Evolutionary conservation across 768 basidiomycete genomes (phyloP).

Genomic region (Lentinula sp.): DNA sequence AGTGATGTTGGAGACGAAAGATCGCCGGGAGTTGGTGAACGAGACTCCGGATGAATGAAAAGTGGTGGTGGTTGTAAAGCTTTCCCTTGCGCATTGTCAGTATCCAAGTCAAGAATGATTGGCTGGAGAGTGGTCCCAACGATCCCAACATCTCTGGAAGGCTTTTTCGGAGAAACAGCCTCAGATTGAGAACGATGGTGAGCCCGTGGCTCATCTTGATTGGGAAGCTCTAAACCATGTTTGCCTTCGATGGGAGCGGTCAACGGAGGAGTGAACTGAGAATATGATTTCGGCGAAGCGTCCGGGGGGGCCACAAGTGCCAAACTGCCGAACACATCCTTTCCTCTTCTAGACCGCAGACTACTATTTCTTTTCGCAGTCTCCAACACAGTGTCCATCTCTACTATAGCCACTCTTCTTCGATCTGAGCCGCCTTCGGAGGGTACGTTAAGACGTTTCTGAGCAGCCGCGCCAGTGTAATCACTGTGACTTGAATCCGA

Average conservation of each 20-base stretch:
- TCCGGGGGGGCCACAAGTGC: slow-evolving; percentile 73
- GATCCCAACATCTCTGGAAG: slow-evolving; percentile 38
- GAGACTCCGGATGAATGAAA: slow-evolving; percentile 31
- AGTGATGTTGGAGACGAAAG: slow-evolving; percentile 10
- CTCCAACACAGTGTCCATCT: slow-evolving; percentile 26
- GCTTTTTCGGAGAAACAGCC: slow-evolving; percentile 20
- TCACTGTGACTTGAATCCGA: slow-evolving; percentile 32
- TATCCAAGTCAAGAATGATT: background rate
- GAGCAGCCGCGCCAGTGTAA: slow-evolving; percentile 16
- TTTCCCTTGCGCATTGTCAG: slow-evolving; percentile 5
- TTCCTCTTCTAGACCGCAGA: background rate
- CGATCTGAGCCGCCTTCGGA: slow-evolving; percentile 60
- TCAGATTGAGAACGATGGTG: slow-evolving; percentile 50
- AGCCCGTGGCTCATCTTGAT: slow-evolving; percentile 11
- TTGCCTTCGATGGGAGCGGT: slow-evolving; percentile 35
- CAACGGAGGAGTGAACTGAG: slow-evolving; percentile 47
- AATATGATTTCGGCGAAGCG: slow-evolving; percentile 47
- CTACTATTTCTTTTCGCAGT: background rate
- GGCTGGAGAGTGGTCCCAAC: slow-evolving; percentile 34
- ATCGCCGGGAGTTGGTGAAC: slow-evolving; percentile 17
- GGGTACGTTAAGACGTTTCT: slow-evolving; percentile 44
- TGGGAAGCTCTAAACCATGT: background rate
- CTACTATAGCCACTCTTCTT: slow-evolving; percentile 60
- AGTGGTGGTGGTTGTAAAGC: slow-evolving; percentile 21
- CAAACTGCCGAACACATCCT: slow-evolving; percentile 29